These are phyloP conservation scores for Aspergillus nomiae DNA, from an alignment of 2,329 filamentous ascomycete genomes.

Conservation along the genomic window DNA sequence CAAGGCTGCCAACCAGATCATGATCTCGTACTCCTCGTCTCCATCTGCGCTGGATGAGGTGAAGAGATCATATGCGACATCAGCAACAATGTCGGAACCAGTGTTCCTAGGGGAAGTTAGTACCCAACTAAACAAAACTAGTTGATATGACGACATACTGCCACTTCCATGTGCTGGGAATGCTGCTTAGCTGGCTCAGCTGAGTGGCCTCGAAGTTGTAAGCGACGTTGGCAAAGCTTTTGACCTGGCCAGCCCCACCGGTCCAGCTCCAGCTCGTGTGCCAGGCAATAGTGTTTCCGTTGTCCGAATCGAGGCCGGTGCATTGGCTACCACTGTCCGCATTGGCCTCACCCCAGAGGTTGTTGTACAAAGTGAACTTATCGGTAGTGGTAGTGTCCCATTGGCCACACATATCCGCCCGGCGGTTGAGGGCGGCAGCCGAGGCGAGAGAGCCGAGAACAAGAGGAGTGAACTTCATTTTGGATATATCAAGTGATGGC, in stretches of 20 bases:
- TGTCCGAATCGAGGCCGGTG: conserved; percentile 42
- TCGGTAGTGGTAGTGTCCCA: conserved; percentile 42
- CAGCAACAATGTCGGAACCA: conserved; percentile 53
- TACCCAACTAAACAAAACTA: neutral
- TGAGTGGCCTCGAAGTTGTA: conserved; percentile 38
- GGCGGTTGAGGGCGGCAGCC: conserved; percentile 28
- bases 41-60: conserved; percentile 51
- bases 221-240: conserved; percentile 51
- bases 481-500: conserved; percentile 12
- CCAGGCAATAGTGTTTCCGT: conserved; percentile 43
- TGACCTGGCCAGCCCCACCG: conserved; percentile 45
- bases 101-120: conserved; percentile 44
- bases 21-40: conserved; percentile 61
- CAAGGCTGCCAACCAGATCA: conserved; percentile 65
- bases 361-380: conserved; percentile 55
- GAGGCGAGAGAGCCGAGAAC: conserved; percentile 25
- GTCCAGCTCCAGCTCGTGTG: conserved; percentile 49
- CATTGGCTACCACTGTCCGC: conserved; percentile 46
- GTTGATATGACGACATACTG: conserved; percentile 27
- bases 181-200: conserved; percentile 41
- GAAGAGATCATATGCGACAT: conserved; percentile 66
- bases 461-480: conserved; percentile 32
- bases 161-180: conserved; percentile 52
- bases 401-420: conserved; percentile 44
- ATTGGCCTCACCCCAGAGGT: conserved; percentile 52